Evolutionary conservation across 2,329 filamentous ascomycete genomes (phyloP).

Genomic region (Exophiala alcalophila): DNA sequence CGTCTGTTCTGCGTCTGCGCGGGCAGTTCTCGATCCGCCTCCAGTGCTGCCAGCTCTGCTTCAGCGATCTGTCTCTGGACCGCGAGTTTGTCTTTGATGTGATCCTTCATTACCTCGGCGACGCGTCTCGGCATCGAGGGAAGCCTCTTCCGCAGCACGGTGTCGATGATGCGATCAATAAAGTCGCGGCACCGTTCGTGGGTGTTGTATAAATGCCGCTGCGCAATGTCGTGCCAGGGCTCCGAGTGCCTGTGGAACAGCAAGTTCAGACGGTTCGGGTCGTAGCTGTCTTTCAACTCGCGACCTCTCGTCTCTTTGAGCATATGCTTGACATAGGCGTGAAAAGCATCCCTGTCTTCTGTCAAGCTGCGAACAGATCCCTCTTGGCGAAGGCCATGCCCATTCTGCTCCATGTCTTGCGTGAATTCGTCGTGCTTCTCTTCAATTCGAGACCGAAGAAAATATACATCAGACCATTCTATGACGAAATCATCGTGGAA

Average conservation of each 20-base stretch:
- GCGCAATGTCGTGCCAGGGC: conserved; percentile 7
- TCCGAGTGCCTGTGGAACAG: conserved; percentile 11
- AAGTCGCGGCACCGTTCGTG: conserved; percentile 7
- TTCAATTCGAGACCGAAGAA: conserved; percentile 9
- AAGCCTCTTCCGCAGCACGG: conserved; percentile 2
- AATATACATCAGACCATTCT: conserved; percentile 7
- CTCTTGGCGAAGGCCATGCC: conserved; percentile 4
- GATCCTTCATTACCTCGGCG: conserved; percentile 4
- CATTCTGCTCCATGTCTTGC: conserved; percentile 8
- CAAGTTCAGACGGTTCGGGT: conserved; percentile 10
- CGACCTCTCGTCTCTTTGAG: conserved; percentile 9
- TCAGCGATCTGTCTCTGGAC: conserved; percentile 9
- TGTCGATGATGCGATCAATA: conserved; percentile 9
- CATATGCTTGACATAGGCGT: conserved; percentile 6
- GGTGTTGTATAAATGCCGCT: conserved; percentile 4
- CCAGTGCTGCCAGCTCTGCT: conserved; percentile 5
- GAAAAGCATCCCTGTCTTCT: conserved; percentile 9
- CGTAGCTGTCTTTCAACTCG: conserved; percentile 12
- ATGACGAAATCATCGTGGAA: conserved; percentile 6
- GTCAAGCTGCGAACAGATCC: conserved; percentile 4
- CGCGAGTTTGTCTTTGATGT: conserved; percentile 3
- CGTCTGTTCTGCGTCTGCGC: conserved; percentile 12
- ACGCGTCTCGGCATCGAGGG: conserved; percentile 4
- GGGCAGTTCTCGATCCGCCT: conserved; percentile 5
- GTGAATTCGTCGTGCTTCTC: conserved; percentile 12